phyloP scores from a whole-genome alignment of 2,329 filamentous ascomycete genomes.

The Cladosporium sp. region DNA sequence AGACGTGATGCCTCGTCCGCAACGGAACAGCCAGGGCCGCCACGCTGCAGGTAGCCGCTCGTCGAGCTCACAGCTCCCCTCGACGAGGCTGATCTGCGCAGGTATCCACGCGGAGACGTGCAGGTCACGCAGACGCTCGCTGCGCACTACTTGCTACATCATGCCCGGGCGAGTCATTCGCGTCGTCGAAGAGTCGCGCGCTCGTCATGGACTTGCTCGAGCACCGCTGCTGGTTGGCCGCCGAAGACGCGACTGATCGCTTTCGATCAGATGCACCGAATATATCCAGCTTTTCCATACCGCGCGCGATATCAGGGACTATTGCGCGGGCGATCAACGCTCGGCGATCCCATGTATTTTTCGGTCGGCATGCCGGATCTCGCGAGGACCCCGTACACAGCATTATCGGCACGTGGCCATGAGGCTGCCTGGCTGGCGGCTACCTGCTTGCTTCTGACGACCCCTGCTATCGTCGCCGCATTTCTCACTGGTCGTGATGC shows the following conservation, averaged over 20 bases:
- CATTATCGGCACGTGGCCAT: constrained; percentile 6
- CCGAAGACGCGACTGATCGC: background rate
- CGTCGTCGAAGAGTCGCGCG: constrained; percentile 1
- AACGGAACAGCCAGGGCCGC: constrained; percentile 9
- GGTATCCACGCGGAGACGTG: background rate
- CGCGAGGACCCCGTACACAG: background rate
- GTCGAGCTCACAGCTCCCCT: constrained; percentile 4
- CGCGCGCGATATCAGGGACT: background rate
- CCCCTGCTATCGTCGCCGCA: background rate
- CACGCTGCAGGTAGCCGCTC: constrained; percentile 9
- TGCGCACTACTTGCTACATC: background rate
- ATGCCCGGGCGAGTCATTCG: constrained; percentile 10
- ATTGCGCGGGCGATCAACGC: background rate
- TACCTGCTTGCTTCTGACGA: constrained; percentile 4
- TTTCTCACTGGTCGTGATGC: background rate
- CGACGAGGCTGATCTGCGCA: constrained; percentile 1
- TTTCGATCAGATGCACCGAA: background rate
- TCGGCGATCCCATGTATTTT: background rate
- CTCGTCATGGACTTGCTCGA: constrained; percentile 3
- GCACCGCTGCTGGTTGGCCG: background rate
- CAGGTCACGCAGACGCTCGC: constrained; percentile 8
- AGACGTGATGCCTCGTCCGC: constrained; percentile 6
- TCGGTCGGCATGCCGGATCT: constrained; percentile 7
- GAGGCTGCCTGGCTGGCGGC: background rate
- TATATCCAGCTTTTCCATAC: background rate